Percentiles rank a stretch among this genome's conserved stretches.
These are phyloP conservation scores for Pseudonitzschia multiseries DNA, from an alignment of 108 stramenopile genomes.

Conservation along the genomic window DNA sequence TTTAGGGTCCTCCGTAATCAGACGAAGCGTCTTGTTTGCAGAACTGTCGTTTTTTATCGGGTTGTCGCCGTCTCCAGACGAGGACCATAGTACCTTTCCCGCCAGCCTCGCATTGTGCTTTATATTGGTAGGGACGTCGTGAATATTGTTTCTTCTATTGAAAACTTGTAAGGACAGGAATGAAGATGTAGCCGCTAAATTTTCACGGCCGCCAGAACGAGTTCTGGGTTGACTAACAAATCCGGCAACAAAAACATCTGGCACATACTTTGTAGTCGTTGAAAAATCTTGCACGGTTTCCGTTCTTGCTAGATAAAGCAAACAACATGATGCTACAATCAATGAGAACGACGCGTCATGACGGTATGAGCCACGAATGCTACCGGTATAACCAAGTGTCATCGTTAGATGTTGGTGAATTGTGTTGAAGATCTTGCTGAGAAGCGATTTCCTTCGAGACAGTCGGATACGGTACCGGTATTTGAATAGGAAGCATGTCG, in stretches of 20 bases:
- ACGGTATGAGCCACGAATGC: too few species aligned
- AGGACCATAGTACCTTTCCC: neutral
- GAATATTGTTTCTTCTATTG: too few species aligned
- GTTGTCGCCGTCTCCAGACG: neutral
- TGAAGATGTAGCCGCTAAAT: neutral
- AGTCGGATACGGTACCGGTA: too few species aligned
- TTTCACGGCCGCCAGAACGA: neutral
- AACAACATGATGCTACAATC: neutral
- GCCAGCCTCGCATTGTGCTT: too few species aligned
- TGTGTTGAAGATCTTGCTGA: too few species aligned
- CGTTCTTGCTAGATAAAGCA: neutral
- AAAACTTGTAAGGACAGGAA: too few species aligned
- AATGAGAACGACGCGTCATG: neutral
- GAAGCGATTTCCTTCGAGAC: too few species aligned
- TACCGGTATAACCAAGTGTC: too few species aligned
- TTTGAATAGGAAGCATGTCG: too few species aligned
- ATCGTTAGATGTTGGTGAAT: too few species aligned
- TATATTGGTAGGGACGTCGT: neutral
- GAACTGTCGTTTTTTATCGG: neutral
- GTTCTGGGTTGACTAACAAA: neutral
- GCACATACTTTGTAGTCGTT: neutral
- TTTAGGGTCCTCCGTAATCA: conserved; percentile 22
- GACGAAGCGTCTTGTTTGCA: neutral
- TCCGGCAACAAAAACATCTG: neutral
- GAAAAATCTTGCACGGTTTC: neutral